Conservation (phyloP, 768 basidiomycete species). For the Tricholoma hemisulphureum region DNA sequence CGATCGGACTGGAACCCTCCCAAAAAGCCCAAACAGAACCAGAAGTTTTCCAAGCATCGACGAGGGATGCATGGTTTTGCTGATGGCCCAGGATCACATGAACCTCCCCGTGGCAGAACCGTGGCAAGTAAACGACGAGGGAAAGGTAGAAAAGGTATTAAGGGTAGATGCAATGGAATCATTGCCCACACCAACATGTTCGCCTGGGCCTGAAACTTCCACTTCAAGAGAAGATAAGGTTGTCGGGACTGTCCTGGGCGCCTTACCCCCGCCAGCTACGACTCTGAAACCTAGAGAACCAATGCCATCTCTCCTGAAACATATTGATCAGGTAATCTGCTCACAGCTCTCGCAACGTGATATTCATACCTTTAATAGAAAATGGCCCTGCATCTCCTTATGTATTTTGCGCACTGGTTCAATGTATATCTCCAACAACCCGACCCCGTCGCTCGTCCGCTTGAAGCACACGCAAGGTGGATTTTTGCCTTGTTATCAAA, state of each 20-base stretch:
- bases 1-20: constrained; percentile 64
- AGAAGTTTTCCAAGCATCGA: constrained; percentile 18
- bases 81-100: constrained; percentile 22
- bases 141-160: constrained; percentile 40
- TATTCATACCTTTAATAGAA: constrained; percentile 41
- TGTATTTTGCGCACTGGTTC: constrained; percentile 85
- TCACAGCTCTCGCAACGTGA: constrained; percentile 3
- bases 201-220: constrained; percentile 30
- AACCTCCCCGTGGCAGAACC: constrained; percentile 23
- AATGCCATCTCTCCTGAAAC: constrained; percentile 51
- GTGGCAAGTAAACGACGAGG: constrained; percentile 38
- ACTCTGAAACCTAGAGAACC: constrained; percentile 51
- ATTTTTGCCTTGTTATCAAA: constrained; percentile 72
- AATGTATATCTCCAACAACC: constrained; percentile 53
- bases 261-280: constrained; percentile 1
- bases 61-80: constrained; percentile 39
- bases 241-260: neutral
- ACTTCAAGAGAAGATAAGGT: neutral
- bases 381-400: constrained; percentile 70
- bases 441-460: constrained; percentile 38
- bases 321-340: constrained; percentile 62
- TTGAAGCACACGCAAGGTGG: constrained; percentile 69
- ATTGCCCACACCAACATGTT: constrained; percentile 41
- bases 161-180: constrained; percentile 35
- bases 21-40: constrained; percentile 37